Base-by-base conservation (phyloP, 139 green algal genomes). In the Picochlorum sp. region DNA sequence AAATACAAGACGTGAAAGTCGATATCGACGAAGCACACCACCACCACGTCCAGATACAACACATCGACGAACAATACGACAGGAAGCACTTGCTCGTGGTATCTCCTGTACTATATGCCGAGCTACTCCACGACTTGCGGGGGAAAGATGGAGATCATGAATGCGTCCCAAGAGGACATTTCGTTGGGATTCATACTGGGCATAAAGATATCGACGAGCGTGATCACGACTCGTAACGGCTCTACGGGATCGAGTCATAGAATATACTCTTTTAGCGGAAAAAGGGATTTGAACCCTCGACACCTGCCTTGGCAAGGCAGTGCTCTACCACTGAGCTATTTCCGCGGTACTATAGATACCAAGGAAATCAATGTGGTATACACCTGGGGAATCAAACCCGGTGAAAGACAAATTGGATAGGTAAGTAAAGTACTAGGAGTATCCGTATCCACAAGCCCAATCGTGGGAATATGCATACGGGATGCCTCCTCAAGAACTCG, bases 261-360 rank as follows among this genome's bases (percentile, higher is more conserved):
- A 45, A 45, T 28, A 39, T 8, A 64, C 35, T 3, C 18, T 35
- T 14, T 52, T 9, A 66, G 64, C 58, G 57, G 43, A 63, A 74
- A 78, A 78, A 74, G 58, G 65, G 62, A 41, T 52, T 74, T 41
- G 53, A 78, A 80, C 62, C 58, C 57, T 67, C 45, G 61, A 66
- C 63, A 26, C 58, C 55, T 64, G 55, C 45, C 50, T 72, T 78
- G 50, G 58, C 49, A 81, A 66, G 64, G 37, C 49, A 70, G 61
- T 53, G 45, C 63, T 79, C 68, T 76, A 76, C 73, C 73, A 63
- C 66, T 80, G 68, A 79, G 66, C 66, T 72, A 75, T 65, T 61
- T 67, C 25, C 61, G 33, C 37, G 16, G 14, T 39, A 7, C 22
- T 5, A 64, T 36, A 65, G 56, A 35, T 33, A 57, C 44, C 52